Base-by-base conservation (phyloP, 208 protist species). In the Crithidia sp. region DNA sequence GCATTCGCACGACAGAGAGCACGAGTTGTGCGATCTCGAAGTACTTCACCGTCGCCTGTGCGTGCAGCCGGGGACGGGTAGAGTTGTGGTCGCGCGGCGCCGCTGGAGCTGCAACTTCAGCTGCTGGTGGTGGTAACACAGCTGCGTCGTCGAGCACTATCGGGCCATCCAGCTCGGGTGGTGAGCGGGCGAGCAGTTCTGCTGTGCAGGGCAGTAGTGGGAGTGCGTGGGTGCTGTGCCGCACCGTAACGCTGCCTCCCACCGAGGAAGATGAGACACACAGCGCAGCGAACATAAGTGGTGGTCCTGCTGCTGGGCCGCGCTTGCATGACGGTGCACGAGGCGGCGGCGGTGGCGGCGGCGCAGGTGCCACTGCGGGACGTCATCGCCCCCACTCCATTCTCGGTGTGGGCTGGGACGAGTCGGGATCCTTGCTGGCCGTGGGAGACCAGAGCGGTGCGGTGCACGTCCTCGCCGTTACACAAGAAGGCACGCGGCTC, bases 1-100 rank as follows among this genome's bases (percentile, higher is more conserved):
- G 69, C 36, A 60, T 96, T 10, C 59, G 74, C 53, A 78, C 84
- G 7, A 75, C 75, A 28, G 87, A 89, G 67, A 87, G 84, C 61
- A 74, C 70, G 37, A 78, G 82, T 43, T 86, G 85, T 54, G 56
- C 86, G 37, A 92, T 96, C 71, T 93, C 89, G 28, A 62, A 67
- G 54, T 65, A 85, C 76, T 92, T 92, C 74, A 93, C 87, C 44
- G 74, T 96, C 10, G 86, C 89, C 7, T 91, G 86, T 47, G 87
- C 83, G 53, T 92, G 84, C 71, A 63, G 58, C 7, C 64, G 74
- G 41, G 91, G 82, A 37, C 62, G 77, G 17, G 77, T 96, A 37
- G 60, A 78, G 59, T 71, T 95, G 19, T 86, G 86, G 71, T 47
- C 79, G 62, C 53, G 67, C 41, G 66, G 68, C 14, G 69, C 67